Evolutionary conservation across 225 moss, liverwort and hornwort genomes (phyloP).

Genomic region (Pseudoscleropodium purum): DNA sequence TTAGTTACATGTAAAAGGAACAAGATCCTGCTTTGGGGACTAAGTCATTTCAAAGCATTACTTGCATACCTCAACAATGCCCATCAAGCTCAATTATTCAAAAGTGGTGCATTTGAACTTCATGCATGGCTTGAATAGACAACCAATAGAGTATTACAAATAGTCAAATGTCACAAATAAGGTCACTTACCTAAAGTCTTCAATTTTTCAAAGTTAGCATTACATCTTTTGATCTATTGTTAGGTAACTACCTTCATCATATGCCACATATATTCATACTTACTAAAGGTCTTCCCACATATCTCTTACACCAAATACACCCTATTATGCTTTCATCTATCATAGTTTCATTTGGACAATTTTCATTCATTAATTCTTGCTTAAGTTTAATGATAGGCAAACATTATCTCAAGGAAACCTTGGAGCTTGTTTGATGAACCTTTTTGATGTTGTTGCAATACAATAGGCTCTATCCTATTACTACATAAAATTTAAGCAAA

Average conservation of each 20-base stretch:
- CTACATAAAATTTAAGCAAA: not conserved
- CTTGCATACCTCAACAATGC: not conserved
- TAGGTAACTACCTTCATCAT: rapidly evolving
- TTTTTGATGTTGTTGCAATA: not conserved
- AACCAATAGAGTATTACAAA: not conserved
- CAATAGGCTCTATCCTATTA: not conserved
- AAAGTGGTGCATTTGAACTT: not conserved
- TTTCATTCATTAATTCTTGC: not conserved
- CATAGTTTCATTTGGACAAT: not conserved
- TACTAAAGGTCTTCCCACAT: rapidly evolving
- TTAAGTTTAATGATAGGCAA: not conserved
- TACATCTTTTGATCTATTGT: not conserved
- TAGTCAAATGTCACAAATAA: not conserved
- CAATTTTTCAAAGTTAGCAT: not conserved
- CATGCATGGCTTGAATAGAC: rapidly evolving
- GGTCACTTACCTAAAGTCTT: rapidly evolving
- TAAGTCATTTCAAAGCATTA: not conserved
- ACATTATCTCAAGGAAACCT: not conserved
- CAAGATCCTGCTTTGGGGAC: rapidly evolving
- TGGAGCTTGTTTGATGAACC: not conserved
- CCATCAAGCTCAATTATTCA: not conserved
- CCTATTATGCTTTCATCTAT: not conserved
- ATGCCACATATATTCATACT: not conserved
- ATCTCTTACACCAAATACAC: not conserved
- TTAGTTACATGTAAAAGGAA: not conserved